phyloP scores from a whole-genome alignment of 768 basidiomycete genomes.

The Panaeolus cyanescens region DNA sequence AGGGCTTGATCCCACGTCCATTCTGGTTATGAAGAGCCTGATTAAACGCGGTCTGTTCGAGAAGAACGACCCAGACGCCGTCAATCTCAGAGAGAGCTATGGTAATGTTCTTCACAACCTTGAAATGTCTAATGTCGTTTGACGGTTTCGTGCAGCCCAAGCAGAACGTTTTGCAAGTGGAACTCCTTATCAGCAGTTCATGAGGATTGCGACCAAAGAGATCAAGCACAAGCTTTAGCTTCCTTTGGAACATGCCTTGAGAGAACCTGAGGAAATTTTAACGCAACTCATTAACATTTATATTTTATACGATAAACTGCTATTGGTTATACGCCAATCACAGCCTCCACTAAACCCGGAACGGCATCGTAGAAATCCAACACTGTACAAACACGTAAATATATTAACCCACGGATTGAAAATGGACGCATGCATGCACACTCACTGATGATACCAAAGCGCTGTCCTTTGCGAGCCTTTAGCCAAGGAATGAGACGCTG shows the following conservation, averaged over 20 bases:
- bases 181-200: conserved; percentile 54
- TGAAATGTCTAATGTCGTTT: neutral
- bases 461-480: conserved; percentile 38
- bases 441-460: conserved; percentile 50
- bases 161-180: conserved; percentile 66
- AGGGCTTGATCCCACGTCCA: conserved; percentile 56
- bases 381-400: conserved; percentile 31
- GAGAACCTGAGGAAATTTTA: neutral
- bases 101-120: conserved; percentile 27
- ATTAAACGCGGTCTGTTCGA: conserved; percentile 54
- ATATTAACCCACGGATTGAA: neutral
- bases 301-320: neutral
- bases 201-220: conserved; percentile 59
- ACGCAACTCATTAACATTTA: neutral
- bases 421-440: conserved; percentile 10
- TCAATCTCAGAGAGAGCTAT: conserved; percentile 32
- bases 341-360: conserved; percentile 47
- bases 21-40: conserved; percentile 54
- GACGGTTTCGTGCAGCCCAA: conserved; percentile 44
- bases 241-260: neutral
- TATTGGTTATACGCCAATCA: conserved; percentile 34
- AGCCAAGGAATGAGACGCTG: conserved; percentile 46
- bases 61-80: conserved; percentile 7
- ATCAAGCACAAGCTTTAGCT: conserved; percentile 63
- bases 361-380: conserved; percentile 50